A percentile compares a stretch with the other conserved stretches of the same genome.
phyloP scores from a whole-genome alignment of 371 early-diverging fungal species.

The Massospora cicadina region DNA sequence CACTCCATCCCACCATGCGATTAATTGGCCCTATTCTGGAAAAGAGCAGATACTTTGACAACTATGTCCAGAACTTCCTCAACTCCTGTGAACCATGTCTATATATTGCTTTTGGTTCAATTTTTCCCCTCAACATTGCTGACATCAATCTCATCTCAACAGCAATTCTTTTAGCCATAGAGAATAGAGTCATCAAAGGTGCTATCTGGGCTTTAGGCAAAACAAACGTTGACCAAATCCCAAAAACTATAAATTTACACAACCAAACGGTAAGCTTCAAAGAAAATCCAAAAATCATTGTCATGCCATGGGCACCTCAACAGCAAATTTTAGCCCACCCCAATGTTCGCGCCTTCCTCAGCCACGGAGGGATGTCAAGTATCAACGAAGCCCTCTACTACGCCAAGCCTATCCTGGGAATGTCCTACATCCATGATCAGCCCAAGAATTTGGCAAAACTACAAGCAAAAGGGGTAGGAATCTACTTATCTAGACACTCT shows the following conservation, averaged over 20 bases:
- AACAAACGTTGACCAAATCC: not conserved
- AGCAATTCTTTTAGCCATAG: not conserved
- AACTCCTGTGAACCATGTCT: not conserved
- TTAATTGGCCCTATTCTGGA: constrained; percentile 5
- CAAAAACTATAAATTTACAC: not conserved
- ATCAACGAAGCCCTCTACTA: not conserved
- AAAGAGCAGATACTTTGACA: not conserved
- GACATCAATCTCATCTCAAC: not conserved
- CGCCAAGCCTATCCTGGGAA: constrained; percentile 1
- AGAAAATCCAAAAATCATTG: no score
- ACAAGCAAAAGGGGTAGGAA: not conserved
- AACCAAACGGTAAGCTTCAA: not conserved
- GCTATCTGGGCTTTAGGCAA: constrained; percentile 11
- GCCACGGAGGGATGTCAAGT: constrained; percentile 4
- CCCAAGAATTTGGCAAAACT: not conserved
- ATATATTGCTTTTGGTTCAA: constrained; percentile 10
- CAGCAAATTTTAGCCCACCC: constrained; percentile 5
- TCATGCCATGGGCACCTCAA: constrained; percentile 4
- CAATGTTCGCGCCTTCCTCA: not conserved
- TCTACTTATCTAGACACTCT: no score
- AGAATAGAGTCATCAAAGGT: constrained; percentile 7
- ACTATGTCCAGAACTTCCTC: not conserved
- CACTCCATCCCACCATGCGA: not conserved
- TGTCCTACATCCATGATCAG: constrained; percentile 4
- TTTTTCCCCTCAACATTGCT: not conserved